phyloP scores from a whole-genome alignment of 352 stramenopile genomes.

The Globisporangium nunn region DNA sequence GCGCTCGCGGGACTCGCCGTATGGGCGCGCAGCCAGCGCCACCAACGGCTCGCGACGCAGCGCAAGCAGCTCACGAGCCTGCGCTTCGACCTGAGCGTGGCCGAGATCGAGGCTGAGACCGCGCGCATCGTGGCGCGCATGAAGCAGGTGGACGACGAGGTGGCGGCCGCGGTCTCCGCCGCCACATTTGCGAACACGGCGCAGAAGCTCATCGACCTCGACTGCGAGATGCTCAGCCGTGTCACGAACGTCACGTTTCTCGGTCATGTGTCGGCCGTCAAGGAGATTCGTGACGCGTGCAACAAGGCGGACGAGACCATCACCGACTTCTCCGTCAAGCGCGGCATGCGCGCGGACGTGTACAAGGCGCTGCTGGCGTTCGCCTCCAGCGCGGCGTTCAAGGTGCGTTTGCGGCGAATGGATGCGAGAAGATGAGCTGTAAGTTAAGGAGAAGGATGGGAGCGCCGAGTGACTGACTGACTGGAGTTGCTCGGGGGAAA shows the following conservation, averaged over 20 bases:
- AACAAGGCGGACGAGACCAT: constrained; percentile 78
- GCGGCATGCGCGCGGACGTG: constrained; percentile 79
- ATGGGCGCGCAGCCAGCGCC: constrained; percentile 43
- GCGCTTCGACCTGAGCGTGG: constrained; percentile 65
- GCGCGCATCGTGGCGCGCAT: constrained; percentile 58
- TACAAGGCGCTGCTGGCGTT: constrained; percentile 69
- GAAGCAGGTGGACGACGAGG: constrained; percentile 62
- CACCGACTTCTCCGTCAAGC: constrained; percentile 62
- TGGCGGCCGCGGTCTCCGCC: constrained; percentile 28
- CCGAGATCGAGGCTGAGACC: constrained; percentile 68
- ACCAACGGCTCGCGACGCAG: constrained; percentile 24
- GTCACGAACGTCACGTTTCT: constrained; percentile 85
- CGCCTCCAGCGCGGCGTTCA: constrained; percentile 32
- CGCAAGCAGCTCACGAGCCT: constrained; percentile 56
- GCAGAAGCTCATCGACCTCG: constrained; percentile 72
- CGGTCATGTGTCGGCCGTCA: constrained; percentile 60
- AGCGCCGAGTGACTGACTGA: no score
- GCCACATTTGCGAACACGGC: constrained; percentile 67
- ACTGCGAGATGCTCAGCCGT: constrained; percentile 80
- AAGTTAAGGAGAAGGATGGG: no score
- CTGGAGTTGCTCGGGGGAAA: background rate
- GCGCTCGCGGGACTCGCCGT: constrained; percentile 42
- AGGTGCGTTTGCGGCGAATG: constrained; percentile 19
- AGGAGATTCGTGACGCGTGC: constrained; percentile 71
- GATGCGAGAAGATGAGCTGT: background rate